A percentile compares a stretch with the other conserved stretches of the same genome.
Evolutionary conservation across 139 green algal species (phyloP).

Genomic region (Eudorina sp.): DNA sequence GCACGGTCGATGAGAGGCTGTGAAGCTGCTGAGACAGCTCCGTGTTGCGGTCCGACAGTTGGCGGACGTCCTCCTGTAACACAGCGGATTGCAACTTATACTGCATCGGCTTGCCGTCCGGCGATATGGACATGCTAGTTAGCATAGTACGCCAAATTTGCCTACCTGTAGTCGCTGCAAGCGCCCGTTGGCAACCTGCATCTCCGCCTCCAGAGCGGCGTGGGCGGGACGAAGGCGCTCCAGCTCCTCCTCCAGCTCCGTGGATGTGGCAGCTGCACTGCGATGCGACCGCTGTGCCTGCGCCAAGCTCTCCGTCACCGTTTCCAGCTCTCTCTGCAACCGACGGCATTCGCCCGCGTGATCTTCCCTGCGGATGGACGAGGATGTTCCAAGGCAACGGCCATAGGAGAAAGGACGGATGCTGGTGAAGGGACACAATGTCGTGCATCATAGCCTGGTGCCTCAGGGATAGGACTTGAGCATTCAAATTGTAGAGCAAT

Average conservation of each 20-base stretch:
- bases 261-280: neutral
- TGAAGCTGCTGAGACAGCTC: slow-evolving; percentile 33
- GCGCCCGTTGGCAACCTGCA: neutral
- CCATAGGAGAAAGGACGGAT: neutral
- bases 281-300: slow-evolving; percentile 32
- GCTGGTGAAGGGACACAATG: too few species aligned
- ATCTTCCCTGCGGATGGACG: slow-evolving; percentile 21
- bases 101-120: too few species aligned
- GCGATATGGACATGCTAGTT: too few species aligned
- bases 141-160: neutral
- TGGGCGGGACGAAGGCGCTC: neutral
- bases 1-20: neutral
- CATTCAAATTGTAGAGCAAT: too few species aligned
- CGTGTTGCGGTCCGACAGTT: neutral
- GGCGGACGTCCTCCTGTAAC: slow-evolving; percentile 22
- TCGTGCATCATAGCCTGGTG: too few species aligned
- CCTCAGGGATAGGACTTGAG: too few species aligned
- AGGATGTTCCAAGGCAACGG: neutral
- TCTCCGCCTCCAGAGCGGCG: neutral
- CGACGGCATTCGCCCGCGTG: slow-evolving; percentile 6
- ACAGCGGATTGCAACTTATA: too few species aligned
- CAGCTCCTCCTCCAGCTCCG: slow-evolving; percentile 24
- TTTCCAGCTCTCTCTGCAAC: slow-evolving; percentile 36
- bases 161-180: slow-evolving; percentile 36
- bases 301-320: neutral